Base-by-base conservation (phyloP, 2,329 filamentous ascomycete species). In the Knufia fluminis region DNA sequence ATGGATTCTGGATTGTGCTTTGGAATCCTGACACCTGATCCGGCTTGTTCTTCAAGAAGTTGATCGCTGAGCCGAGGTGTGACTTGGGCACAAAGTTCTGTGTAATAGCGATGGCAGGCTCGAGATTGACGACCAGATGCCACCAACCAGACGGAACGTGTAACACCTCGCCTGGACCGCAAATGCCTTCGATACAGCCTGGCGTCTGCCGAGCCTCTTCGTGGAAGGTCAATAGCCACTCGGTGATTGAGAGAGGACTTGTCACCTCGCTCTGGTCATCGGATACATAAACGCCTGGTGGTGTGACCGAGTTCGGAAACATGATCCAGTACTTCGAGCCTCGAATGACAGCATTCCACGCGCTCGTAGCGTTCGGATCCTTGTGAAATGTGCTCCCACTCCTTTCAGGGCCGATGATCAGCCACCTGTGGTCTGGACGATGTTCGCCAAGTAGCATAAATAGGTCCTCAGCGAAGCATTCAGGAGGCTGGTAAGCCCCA, bases 281-380 rank as follows among this genome's bases (percentile, higher is more conserved):
- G 3, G 86, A 94, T 36, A 96, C 86, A 59, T 85, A 94, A 32
- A 97, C 90, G 2, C 91, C 91, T 0, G 91, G 91, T 0, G 81
- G 78, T 4, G 75, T 64, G 16, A 69, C 69, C 1, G 72, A 65
- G 0, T 86, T 84, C 0, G 88, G 89, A 62, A 97, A 97, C 88
- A 97, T 94, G 65, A 97, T 91, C 91, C 92, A 97, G 72, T 97
- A 97, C 64, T 97, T 97, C 28, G 83, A 80, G 3, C 91, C 92
- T 52, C 84, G 80, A 23, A 97, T 73, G 12, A 96, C 87, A 1
- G 90, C 91, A 64, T 97, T 97, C 92, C 91, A 97, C 0, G 92
- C 91, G 59, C 82, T 72, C 16, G 76, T 82, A 1, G 77, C 78
- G 61, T 83, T 82, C 2, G 79, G 80, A 59, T 83, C 80, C 64